phyloP scores from a whole-genome alignment of 2,329 filamentous ascomycete species.

The Plenodomus biglobosus region DNA sequence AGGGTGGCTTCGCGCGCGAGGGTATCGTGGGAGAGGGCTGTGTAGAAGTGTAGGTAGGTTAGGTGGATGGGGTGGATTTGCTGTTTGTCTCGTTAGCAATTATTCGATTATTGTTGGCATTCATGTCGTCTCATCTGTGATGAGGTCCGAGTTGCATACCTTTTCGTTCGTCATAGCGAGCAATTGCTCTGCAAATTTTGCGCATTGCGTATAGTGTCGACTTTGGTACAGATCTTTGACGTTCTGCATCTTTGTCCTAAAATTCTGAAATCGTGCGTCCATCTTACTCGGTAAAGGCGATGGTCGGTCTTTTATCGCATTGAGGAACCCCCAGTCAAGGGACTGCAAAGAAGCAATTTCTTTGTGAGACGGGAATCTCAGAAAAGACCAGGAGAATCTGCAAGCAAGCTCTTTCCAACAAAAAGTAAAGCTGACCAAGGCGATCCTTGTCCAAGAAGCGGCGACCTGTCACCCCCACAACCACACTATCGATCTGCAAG shows the following conservation, averaged over 20 bases:
- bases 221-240: conserved; percentile 38
- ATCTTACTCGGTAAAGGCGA: conserved; percentile 10
- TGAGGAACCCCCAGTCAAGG: conserved; percentile 7
- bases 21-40: conserved; percentile 42
- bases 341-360: conserved; percentile 1
- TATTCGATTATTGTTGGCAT: not conserved
- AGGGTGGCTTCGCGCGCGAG: conserved; percentile 40
- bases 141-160: conserved; percentile 14
- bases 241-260: conserved; percentile 29
- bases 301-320: not conserved
- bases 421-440: not conserved
- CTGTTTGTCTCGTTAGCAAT: not conserved
- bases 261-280: conserved; percentile 18
- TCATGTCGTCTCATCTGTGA: not conserved
- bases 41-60: conserved; percentile 43
- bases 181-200: conserved; percentile 29
- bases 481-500: not conserved
- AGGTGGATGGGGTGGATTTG: conserved; percentile 41
- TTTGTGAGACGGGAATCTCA: conserved; percentile 3
- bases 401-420: not conserved
- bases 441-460: not conserved
- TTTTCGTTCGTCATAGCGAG: conserved; percentile 21
- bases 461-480: not conserved
- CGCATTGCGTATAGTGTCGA: conserved; percentile 43
- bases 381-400: not conserved